phyloP scores from a whole-genome alignment of 2,329 filamentous ascomycete genomes.

The Sporothrix brunneoviolacea region DNA sequence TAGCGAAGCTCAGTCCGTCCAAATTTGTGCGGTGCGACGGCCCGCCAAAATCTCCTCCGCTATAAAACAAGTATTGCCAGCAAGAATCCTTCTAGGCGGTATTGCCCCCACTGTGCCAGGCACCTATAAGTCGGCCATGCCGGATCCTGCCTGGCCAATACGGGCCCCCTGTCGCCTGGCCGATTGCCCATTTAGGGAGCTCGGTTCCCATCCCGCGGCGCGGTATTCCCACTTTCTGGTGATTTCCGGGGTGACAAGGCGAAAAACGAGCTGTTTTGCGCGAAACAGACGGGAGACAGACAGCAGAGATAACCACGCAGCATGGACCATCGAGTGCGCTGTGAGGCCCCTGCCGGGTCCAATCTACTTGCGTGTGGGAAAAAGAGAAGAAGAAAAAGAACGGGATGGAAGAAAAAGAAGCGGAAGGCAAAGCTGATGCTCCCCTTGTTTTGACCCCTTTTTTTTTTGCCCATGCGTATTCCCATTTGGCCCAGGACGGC shows the following conservation, averaged over 20 bases:
- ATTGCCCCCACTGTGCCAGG: too few relatives aligned
- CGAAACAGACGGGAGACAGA: constrained; percentile 3
- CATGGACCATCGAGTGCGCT: constrained; percentile 8
- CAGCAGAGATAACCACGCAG: background rate
- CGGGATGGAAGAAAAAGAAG: constrained; percentile 11
- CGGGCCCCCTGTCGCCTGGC: constrained; percentile 5
- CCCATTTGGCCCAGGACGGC: too few relatives aligned
- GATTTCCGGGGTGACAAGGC: background rate
- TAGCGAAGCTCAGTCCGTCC: too few relatives aligned
- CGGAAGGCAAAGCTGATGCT: constrained; percentile 9
- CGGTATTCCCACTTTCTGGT: constrained; percentile 1
- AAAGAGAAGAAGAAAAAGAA: background rate
- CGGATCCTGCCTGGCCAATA: background rate
- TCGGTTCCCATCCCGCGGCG: constrained; percentile 5
- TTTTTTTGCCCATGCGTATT: too few relatives aligned
- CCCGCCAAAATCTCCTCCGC: too few relatives aligned
- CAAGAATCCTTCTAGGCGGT: too few relatives aligned
- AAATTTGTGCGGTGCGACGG: too few relatives aligned
- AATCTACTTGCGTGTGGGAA: too few relatives aligned
- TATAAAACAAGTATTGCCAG: too few relatives aligned
- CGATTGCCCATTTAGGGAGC: constrained; percentile 11
- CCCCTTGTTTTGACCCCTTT: constrained; percentile 5
- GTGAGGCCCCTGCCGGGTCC: background rate
- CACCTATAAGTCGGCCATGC: background rate
- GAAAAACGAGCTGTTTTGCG: background rate